These are phyloP conservation scores for Rhodotorula glutinis DNA, from an alignment of 1,284 basidiomycete species.

Conservation along the genomic window DNA sequence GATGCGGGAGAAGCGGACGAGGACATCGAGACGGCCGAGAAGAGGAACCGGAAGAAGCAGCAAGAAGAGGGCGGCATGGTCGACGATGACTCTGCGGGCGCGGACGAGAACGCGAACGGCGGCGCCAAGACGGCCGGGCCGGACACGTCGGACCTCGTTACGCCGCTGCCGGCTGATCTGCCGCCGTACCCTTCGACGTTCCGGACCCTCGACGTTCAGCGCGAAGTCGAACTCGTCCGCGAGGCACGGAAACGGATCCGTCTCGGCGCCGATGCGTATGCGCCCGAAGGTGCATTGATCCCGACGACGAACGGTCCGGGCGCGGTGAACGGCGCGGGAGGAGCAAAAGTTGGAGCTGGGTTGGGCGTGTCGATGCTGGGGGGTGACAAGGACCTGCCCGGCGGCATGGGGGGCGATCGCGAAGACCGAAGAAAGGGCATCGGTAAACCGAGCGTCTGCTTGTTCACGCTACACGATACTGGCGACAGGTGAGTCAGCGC, in stretches of 20 bases:
- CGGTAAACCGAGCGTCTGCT: slow-evolving; percentile 73
- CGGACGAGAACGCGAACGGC: background rate
- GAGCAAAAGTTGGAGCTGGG: background rate
- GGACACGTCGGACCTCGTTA: slow-evolving; percentile 26
- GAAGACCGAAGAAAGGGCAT: slow-evolving; percentile 20
- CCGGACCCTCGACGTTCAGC: slow-evolving; percentile 79
- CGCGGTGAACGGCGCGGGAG: background rate
- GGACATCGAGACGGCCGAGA: slow-evolving; percentile 59
- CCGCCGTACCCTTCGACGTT: slow-evolving; percentile 76
- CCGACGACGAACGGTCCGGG: slow-evolving; percentile 2
- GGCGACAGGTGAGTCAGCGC: slow-evolving; percentile 67
- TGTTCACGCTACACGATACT: slow-evolving; percentile 87
- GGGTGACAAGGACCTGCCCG: background rate
- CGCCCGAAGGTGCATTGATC: slow-evolving; percentile 3
- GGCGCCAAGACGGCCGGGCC: too few species aligned
- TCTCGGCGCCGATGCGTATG: slow-evolving; percentile 67
- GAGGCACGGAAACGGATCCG: slow-evolving; percentile 87
- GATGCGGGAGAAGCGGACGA: slow-evolving; percentile 47
- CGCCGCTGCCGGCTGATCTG: slow-evolving; percentile 70
- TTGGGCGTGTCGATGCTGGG: slow-evolving; percentile 5
- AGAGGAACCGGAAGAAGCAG: slow-evolving; percentile 46
- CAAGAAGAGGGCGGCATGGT: slow-evolving; percentile 28
- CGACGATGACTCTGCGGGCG: slow-evolving; percentile 3
- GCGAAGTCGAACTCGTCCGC: slow-evolving; percentile 84
- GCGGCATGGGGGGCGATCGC: background rate